A percentile compares a stretch with the other conserved stretches of the same genome.
These are phyloP conservation scores for Arachnopeziza araneosa DNA, from an alignment of 2,329 filamentous ascomycete species.

Conservation along the genomic window DNA sequence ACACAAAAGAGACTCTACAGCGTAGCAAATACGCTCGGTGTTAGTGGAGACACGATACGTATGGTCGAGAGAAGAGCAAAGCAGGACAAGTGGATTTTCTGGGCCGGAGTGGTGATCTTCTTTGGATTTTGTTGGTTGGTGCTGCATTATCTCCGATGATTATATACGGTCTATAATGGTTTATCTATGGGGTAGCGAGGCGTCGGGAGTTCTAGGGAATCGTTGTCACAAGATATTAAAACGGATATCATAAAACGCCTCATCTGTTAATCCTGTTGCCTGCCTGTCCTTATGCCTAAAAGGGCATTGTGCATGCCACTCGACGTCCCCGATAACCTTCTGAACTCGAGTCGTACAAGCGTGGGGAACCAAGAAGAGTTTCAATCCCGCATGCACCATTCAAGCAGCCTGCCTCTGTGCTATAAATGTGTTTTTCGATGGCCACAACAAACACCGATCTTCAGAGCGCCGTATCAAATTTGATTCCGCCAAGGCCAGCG, in stretches of 20 bases:
- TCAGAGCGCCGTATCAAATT: not conserved
- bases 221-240: not conserved
- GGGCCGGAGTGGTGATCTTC: constrained; percentile 78
- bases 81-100: constrained; percentile 98
- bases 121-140: constrained; percentile 90
- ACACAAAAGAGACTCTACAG: constrained; percentile 88
- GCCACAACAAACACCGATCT: not conserved
- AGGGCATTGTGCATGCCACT: not conserved
- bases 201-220: not conserved
- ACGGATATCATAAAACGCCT: not conserved
- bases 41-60: constrained; percentile 92
- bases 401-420: not conserved
- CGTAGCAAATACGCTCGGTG: constrained; percentile 87
- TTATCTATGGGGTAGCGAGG: not conserved
- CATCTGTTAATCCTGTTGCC: no score
- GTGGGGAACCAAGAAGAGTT: not conserved
- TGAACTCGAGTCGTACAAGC: not conserved
- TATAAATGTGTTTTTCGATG: not conserved
- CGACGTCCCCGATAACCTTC: not conserved
- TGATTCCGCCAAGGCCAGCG: not conserved
- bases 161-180: not conserved
- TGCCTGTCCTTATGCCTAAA: not conserved
- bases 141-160: constrained; percentile 70
- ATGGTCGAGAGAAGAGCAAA: constrained; percentile 90
- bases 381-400: not conserved